Evolutionary conservation across 441 rosid species (phyloP), one percentile per base, ranked within the genome.

Genomic region (Cnidoscolus chayamansa): DNA sequence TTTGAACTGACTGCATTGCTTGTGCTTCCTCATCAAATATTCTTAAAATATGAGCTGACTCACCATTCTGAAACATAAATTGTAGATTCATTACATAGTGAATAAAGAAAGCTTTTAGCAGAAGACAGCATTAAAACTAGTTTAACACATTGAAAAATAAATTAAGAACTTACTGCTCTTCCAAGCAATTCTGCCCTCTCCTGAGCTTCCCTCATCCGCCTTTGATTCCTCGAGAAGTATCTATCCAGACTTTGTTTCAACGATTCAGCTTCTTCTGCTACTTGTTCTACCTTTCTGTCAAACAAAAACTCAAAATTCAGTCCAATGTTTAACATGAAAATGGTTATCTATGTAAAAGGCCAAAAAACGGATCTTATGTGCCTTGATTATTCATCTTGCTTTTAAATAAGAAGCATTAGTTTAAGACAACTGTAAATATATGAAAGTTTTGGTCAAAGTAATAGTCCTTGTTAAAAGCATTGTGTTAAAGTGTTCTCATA

Each of bases 21-120:
- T 93, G 97, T n/a, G 97, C 90, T 80, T 96, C 97, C 2, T 91
- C 99, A 47, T 93, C 99, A 31, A 85, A 92, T 68, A 96, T 90
- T 75, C 92, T 88, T 89, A 93, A 74, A 60, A 90, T 83, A 81
- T 93, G 97, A 63, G 94, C 78, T 32, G 92, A 87, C 4, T 90
- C 98, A 17, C 94, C 97, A 69, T 85, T 90, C 97, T 91, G 80
- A 7, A 81, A 77, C 8, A 74, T 2, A 60, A 71, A 74, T 49
- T n/a, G 20, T 64, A 40, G 47, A 58, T 13, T 70, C 51, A 58
- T 73, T 45, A 76, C 20, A 59, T 32, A 6, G 16, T 47, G 59
- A 68, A 51, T 16, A 31, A 53, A 54, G 47, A 55, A 19, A 57
- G 53, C 12, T 12, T 37, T 8, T 30, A 13, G 67, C 17, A 7